phyloP scores from a whole-genome alignment of 1,284 basidiomycete genomes.

The Leccinum fallax region DNA sequence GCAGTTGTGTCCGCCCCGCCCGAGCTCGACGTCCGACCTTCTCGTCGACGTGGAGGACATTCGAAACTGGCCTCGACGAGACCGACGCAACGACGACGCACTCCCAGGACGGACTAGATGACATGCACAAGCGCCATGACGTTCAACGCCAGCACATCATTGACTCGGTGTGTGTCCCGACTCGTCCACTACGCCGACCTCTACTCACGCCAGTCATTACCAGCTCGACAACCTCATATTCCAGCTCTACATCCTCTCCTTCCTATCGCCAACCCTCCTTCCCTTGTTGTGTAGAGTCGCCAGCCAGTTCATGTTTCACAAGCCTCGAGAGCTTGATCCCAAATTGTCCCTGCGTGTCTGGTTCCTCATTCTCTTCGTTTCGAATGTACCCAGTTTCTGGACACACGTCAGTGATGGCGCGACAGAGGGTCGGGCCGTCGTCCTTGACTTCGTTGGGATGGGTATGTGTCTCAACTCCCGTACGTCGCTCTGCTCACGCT shows the following conservation, averaged over 20 bases:
- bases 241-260: conserved; percentile 72
- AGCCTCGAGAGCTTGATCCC: conserved; percentile 63
- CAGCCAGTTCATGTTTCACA: conserved; percentile 64
- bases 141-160: conserved; percentile 77
- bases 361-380: conserved; percentile 55
- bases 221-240: conserved; percentile 72
- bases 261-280: conserved; percentile 68
- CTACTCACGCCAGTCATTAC: conserved; percentile 17
- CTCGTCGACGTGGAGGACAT: background rate
- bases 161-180: conserved; percentile 55
- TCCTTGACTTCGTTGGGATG: conserved; percentile 78
- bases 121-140: conserved; percentile 72
- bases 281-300: conserved; percentile 53
- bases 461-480: conserved; percentile 45
- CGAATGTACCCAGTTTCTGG: conserved; percentile 64
- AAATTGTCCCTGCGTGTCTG: conserved; percentile 64
- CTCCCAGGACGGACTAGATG: conserved; percentile 45
- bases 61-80: background rate
- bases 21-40: background rate
- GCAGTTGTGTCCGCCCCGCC: background rate
- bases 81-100: conserved; percentile 21
- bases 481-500: conserved; percentile 13
- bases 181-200: background rate
- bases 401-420: conserved; percentile 54
- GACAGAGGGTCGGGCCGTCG: conserved; percentile 54